Evolutionary conservation across 345 rosid genomes (phyloP).

Genomic region (Eucalyptus sp.): DNA sequence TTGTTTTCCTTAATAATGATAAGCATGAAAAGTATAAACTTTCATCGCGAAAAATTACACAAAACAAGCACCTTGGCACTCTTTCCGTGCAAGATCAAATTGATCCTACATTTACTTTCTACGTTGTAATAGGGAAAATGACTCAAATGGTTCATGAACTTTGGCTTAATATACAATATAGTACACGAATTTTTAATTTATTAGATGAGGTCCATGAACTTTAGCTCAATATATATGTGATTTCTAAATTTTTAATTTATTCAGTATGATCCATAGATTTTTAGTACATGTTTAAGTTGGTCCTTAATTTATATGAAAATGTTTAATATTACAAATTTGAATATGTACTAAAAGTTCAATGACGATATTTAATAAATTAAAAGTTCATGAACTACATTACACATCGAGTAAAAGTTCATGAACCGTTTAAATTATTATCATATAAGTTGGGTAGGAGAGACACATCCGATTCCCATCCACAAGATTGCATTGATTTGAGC

Average conservation of each 20-base stretch:
- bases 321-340: no score
- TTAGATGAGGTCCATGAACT: no score
- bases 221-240: no score
- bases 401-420: rapidly evolving
- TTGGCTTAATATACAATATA: no score
- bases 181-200: no score
- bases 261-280: no score
- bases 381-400: rapidly evolving
- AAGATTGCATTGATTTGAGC: neutral
- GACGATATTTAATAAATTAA: rapidly evolving
- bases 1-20: neutral
- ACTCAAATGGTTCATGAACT: rapidly evolving
- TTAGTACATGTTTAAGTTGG: rapidly evolving
- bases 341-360: rapidly evolving
- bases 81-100: neutral
- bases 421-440: no score
- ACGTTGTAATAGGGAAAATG: no score
- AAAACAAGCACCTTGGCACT: neutral
- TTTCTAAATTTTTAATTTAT: no score
- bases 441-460: neutral
- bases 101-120: neutral
- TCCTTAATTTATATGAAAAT: no score
- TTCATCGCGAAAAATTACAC: neutral
- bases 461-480: neutral
- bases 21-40: neutral